These are phyloP conservation scores for Berberis thunbergii DNA, from an alignment of 164 flowering plant genomes.

Conservation along the genomic window DNA sequence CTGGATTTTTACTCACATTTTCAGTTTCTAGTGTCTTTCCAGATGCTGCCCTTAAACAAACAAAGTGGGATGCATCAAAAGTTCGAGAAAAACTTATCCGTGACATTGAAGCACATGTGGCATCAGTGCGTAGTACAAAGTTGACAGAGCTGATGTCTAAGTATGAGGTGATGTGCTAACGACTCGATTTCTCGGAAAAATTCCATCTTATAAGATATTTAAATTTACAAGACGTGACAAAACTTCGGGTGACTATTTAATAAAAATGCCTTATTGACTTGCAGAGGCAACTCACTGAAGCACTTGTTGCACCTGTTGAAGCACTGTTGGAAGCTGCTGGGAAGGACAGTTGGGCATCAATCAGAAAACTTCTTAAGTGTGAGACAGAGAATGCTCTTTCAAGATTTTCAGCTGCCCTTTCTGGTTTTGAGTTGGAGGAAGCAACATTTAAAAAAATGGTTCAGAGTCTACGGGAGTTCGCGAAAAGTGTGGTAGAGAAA, in stretches of 20 bases:
- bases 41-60: slow-evolving; percentile 56
- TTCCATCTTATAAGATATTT: background rate
- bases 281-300: slow-evolving; percentile 42
- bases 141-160: slow-evolving; percentile 35
- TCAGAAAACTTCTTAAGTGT: slow-evolving; percentile 49
- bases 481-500: slow-evolving; percentile 44
- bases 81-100: slow-evolving; percentile 52
- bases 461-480: slow-evolving; percentile 30
- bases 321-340: slow-evolving; percentile 48
- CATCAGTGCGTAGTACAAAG: slow-evolving; percentile 36
- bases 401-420: slow-evolving; percentile 28
- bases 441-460: slow-evolving; percentile 33
- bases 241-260: too few relatives aligned
- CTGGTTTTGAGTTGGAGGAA: slow-evolving; percentile 57
- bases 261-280: background rate
- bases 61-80: slow-evolving; percentile 60
- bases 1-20: too few relatives aligned
- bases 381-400: slow-evolving; percentile 53
- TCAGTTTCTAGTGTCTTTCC: slow-evolving; percentile 1
- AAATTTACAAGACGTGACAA: too few relatives aligned
- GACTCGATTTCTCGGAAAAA: background rate
- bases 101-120: slow-evolving; percentile 57
- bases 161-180: slow-evolving; percentile 36
- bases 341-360: slow-evolving; percentile 54
- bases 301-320: slow-evolving; percentile 47